phyloP scores from a whole-genome alignment of 2,329 filamentous ascomycete genomes.

The Epichloe bromicola region DNA sequence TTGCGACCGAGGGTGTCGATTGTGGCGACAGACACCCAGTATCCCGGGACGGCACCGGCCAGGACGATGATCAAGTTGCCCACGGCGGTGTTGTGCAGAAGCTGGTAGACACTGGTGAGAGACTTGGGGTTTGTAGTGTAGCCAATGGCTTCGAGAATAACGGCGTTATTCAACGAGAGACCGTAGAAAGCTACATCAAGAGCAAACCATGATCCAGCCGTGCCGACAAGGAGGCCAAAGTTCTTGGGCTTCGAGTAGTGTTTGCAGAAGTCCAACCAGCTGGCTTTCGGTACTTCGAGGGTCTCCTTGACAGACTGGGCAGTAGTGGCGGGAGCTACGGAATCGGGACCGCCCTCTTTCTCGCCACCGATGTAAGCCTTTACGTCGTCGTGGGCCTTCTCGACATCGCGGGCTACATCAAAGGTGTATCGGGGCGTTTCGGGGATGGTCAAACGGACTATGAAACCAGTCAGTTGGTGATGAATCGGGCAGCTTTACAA shows the following conservation, averaged over 20 bases:
- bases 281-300: slow-evolving; percentile 55
- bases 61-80: slow-evolving; percentile 70
- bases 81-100: slow-evolving; percentile 60
- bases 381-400: slow-evolving; percentile 60
- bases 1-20: slow-evolving; percentile 67
- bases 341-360: slow-evolving; percentile 49
- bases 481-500: neutral
- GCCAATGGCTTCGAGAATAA: slow-evolving; percentile 58
- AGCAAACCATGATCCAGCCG: slow-evolving; percentile 74
- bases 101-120: slow-evolving; percentile 47
- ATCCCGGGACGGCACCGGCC: slow-evolving; percentile 67
- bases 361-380: slow-evolving; percentile 61
- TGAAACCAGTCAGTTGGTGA: neutral
- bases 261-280: slow-evolving; percentile 54
- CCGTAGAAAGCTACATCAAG: slow-evolving; percentile 51
- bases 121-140: slow-evolving; percentile 35
- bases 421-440: slow-evolving; percentile 85
- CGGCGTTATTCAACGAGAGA: slow-evolving; percentile 63
- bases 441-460: slow-evolving; percentile 61
- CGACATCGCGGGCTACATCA: slow-evolving; percentile 61
- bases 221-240: slow-evolving; percentile 60
- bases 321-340: slow-evolving; percentile 47
- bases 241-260: slow-evolving; percentile 64
- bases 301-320: slow-evolving; percentile 38
- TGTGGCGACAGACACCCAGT: slow-evolving; percentile 66